phyloP scores from a whole-genome alignment of 768 basidiomycete species.

The Amanita rubescens region DNA sequence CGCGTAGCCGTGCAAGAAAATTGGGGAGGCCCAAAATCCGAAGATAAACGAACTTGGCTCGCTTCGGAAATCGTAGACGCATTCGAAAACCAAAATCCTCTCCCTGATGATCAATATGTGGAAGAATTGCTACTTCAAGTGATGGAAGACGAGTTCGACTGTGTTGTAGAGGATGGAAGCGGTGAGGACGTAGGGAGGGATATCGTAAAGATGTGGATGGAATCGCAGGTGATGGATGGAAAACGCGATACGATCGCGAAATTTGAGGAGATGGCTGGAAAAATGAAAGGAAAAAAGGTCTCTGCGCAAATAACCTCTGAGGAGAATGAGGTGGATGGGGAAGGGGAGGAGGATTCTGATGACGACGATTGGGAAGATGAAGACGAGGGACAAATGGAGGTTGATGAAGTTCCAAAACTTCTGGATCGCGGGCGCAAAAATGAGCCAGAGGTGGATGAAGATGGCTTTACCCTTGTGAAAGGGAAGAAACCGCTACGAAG shows the following conservation, averaged over 20 bases:
- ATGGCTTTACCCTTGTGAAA: slow-evolving; percentile 84
- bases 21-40: slow-evolving; percentile 78
- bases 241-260: slow-evolving; percentile 42
- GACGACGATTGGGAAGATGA: slow-evolving; percentile 43
- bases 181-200: slow-evolving; percentile 67
- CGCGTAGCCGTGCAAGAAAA: slow-evolving; percentile 76
- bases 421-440: slow-evolving; percentile 35
- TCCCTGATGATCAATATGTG: slow-evolving; percentile 65
- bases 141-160: slow-evolving; percentile 85
- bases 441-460: slow-evolving; percentile 80
- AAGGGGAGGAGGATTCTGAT: slow-evolving; percentile 31
- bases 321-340: slow-evolving; percentile 37
- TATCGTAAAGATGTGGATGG: slow-evolving; percentile 62
- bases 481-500: background rate
- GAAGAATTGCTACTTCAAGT: slow-evolving; percentile 78
- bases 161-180: slow-evolving; percentile 78
- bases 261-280: slow-evolving; percentile 61
- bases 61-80: slow-evolving; percentile 75
- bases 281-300: slow-evolving; percentile 43
- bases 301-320: slow-evolving; percentile 24
- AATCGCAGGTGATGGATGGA: slow-evolving; percentile 28
- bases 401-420: slow-evolving; percentile 49
- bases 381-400: slow-evolving; percentile 36
- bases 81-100: slow-evolving; percentile 49
- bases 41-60: slow-evolving; percentile 76